These are phyloP conservation scores for sunflower (Helianthus annuus) DNA, from an alignment of 129 eudicot genomes.

Conservation along the genomic window DNA sequence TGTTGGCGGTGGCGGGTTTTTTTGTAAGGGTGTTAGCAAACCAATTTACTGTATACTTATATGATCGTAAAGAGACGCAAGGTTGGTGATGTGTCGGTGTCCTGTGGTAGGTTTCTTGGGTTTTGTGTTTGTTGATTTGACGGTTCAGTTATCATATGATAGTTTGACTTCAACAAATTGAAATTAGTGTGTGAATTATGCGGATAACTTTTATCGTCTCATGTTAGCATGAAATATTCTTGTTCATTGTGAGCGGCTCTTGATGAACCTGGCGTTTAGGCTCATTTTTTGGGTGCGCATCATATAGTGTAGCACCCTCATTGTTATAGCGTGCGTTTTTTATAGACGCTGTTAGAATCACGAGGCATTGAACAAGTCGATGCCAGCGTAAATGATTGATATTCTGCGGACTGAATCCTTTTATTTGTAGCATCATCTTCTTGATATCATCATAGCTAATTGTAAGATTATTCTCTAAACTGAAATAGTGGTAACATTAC, in stretches of 20 bases:
- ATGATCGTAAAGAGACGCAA: slow-evolving; percentile 16
- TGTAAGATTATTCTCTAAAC: too few relatives aligned
- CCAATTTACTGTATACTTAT: slow-evolving; percentile 16
- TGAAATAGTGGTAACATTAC: too few relatives aligned
- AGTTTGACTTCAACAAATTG: slow-evolving; percentile 15
- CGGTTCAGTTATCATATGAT: neutral
- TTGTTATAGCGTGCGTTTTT: too few relatives aligned
- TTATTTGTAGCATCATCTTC: too few relatives aligned
- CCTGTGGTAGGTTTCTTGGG: slow-evolving; percentile 7
- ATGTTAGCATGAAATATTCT: neutral
- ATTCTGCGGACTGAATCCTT: too few relatives aligned
- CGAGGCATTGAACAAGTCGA: too few relatives aligned
- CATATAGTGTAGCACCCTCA: too few relatives aligned
- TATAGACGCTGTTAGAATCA: too few relatives aligned
- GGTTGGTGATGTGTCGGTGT: slow-evolving; percentile 14
- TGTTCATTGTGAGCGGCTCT: neutral
- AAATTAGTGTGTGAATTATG: slow-evolving; percentile 20
- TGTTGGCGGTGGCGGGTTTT: neutral
- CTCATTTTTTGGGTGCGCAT: too few relatives aligned
- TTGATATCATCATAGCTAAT: too few relatives aligned
- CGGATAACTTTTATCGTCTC: neutral
- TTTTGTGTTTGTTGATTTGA: slow-evolving; percentile 21
- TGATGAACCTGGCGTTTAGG: neutral
- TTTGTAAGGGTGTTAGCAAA: neutral
- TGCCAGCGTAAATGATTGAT: too few relatives aligned